A percentile compares a stretch with the other conserved stretches of the same genome.
Conservation (phyloP, 352 stramenopile genomes). For the Aphanomyces cochlioides region DNA sequence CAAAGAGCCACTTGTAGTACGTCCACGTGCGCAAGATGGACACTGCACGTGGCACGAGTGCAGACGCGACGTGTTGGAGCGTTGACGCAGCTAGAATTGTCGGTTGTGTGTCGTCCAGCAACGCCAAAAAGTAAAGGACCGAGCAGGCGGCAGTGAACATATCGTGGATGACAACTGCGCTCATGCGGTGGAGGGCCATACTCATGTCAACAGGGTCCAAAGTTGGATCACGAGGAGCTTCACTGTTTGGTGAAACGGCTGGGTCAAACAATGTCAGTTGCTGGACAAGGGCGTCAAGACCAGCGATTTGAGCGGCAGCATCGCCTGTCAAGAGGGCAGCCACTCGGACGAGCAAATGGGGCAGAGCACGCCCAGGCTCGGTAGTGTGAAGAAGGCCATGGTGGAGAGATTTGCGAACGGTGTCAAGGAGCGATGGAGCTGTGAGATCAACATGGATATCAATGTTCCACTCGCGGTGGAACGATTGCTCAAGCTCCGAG, state of each 20-base stretch:
- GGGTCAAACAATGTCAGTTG: neutral
- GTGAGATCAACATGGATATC: constrained; percentile 10
- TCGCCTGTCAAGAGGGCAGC: neutral
- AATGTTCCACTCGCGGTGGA: constrained; percentile 8
- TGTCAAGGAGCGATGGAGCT: constrained; percentile 2
- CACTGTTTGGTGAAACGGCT: neutral
- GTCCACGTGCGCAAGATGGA: constrained; percentile 6
- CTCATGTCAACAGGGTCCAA: constrained; percentile 3
- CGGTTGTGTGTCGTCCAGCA: constrained; percentile 6
- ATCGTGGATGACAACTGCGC: constrained; percentile 12
- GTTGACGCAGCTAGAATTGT: neutral
- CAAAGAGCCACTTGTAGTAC: constrained; percentile 18
- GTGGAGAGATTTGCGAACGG: neutral
- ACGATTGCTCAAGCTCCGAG: neutral
- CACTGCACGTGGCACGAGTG: neutral
- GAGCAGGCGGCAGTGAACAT: neutral
- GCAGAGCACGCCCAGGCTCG: neutral
- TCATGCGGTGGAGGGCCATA: constrained; percentile 21
- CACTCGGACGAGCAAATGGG: neutral
- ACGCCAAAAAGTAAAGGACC: constrained; percentile 1
- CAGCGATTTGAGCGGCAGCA: constrained; percentile 1
- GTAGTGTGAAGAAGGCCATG: neutral
- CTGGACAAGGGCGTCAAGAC: constrained; percentile 2
- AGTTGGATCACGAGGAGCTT: neutral
- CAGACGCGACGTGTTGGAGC: constrained; percentile 4